A percentile compares a stretch with the other conserved stretches of the same genome.
phyloP scores from a whole-genome alignment of 176 grass and related monocot genomes.

The Bromus sterilis region DNA sequence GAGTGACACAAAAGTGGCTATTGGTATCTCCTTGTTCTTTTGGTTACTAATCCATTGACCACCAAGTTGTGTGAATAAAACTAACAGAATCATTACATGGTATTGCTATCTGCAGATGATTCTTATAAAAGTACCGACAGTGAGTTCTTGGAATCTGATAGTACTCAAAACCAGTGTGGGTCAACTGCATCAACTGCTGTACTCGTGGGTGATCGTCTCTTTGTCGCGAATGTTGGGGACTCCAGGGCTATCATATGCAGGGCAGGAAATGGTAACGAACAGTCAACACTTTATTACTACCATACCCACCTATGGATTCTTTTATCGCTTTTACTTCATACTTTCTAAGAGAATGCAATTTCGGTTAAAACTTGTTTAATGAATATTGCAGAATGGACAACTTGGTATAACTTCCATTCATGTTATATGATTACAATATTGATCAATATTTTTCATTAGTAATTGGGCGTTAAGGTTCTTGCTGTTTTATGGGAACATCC shows the following conservation, averaged over 20 bases:
- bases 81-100: not conserved
- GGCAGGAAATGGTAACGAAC: slow-evolving; percentile 43
- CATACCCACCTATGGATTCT: not conserved
- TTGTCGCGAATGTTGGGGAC: slow-evolving; percentile 59
- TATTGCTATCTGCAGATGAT: slow-evolving; percentile 32
- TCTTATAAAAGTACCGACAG: slow-evolving; percentile 55
- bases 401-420: not conserved
- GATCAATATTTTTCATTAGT: not conserved
- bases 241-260: slow-evolving; percentile 50
- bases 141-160: slow-evolving; percentile 59
- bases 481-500: not conserved
- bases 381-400: not conserved
- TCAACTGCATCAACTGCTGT: slow-evolving; percentile 57
- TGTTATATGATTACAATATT: not conserved
- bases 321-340: not conserved
- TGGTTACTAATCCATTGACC: not conserved
- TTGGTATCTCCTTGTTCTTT: slow-evolving; percentile 19
- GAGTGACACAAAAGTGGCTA: slow-evolving; percentile 48
- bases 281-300: not conserved
- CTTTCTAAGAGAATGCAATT: not conserved
- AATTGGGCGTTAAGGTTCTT: not conserved
- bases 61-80: not conserved
- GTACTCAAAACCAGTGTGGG: slow-evolving; percentile 48
- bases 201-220: slow-evolving; percentile 43
- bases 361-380: not conserved